Conservation (phyloP, 1,284 basidiomycete species). For the Sparassis latifolia region DNA sequence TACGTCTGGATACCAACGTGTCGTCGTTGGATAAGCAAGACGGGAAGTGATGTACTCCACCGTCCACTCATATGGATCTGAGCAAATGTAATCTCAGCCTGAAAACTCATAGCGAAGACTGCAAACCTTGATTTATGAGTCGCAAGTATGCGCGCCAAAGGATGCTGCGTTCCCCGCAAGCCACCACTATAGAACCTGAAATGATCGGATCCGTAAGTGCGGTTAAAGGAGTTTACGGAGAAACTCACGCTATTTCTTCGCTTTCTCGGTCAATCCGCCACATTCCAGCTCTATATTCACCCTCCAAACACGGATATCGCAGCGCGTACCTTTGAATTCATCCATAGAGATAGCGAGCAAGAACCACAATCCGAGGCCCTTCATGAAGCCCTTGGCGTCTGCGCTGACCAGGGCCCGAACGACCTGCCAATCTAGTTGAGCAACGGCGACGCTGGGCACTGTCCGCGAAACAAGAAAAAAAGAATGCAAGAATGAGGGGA, state of each 20-base stretch:
- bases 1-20: conserved; percentile 38
- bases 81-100: conserved; percentile 64
- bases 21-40: conserved; percentile 57
- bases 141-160: conserved; percentile 35
- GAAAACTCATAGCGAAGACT: background rate
- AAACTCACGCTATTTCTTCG: conserved; percentile 85
- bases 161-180: conserved; percentile 74
- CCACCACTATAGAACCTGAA: conserved; percentile 90
- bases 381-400: conserved; percentile 79
- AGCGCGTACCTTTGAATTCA: conserved; percentile 85
- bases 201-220: background rate
- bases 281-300: conserved; percentile 89
- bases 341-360: conserved; percentile 89
- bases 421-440: conserved; percentile 84
- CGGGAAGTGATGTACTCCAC: conserved; percentile 91
- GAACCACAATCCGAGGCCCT: conserved; percentile 87
- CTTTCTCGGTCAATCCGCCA: conserved; percentile 85
- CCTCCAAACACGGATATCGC: conserved; percentile 94
- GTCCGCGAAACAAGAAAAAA: conserved; percentile 86
- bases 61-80: conserved; percentile 73
- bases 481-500: conserved; percentile 80
- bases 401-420: conserved; percentile 88
- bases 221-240: background rate
- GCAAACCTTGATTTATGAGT: conserved; percentile 42
- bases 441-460: conserved; percentile 82